Conservation (phyloP, 2,329 filamentous ascomycete genomes). For the Clarireedia homoeocarpa region DNA sequence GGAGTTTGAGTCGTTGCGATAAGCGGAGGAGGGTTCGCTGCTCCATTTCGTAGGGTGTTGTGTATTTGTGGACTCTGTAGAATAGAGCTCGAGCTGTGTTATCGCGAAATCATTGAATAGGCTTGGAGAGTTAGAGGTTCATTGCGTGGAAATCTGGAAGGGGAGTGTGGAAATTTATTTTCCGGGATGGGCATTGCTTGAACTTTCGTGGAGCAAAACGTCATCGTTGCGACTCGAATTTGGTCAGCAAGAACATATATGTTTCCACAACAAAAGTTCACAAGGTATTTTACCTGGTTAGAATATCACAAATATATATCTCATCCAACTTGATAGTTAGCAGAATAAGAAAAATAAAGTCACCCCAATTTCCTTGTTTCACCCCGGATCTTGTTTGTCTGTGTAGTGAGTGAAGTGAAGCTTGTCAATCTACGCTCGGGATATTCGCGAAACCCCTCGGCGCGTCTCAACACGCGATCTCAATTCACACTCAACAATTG, state of each 20-base stretch:
- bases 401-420: neutral
- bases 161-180: neutral
- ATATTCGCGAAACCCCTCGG: conserved; percentile 3
- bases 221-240: conserved; percentile 3
- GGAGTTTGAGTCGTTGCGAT: conserved; percentile 16
- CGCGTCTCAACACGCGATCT: neutral
- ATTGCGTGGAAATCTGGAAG: no score
- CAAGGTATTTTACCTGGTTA: neutral
- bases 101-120: conserved; percentile 19
- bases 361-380: neutral
- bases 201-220: conserved; percentile 1
- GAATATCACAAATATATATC: neutral
- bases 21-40: conserved; percentile 21
- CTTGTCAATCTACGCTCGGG: neutral
- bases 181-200: neutral
- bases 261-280: neutral
- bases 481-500: neutral
- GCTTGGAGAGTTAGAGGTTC: neutral
- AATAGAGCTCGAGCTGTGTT: conserved; percentile 4
- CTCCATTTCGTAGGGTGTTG: conserved; percentile 17
- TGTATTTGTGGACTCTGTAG: neutral
- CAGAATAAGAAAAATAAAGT: no score
- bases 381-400: neutral
- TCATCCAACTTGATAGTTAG: no score
- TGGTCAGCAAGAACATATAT: neutral